Evolutionary conservation across 176 grass and related monocot genomes (phyloP), one percentile per base, ranked within the genome.

Genomic region (Triticum monococcum): DNA sequence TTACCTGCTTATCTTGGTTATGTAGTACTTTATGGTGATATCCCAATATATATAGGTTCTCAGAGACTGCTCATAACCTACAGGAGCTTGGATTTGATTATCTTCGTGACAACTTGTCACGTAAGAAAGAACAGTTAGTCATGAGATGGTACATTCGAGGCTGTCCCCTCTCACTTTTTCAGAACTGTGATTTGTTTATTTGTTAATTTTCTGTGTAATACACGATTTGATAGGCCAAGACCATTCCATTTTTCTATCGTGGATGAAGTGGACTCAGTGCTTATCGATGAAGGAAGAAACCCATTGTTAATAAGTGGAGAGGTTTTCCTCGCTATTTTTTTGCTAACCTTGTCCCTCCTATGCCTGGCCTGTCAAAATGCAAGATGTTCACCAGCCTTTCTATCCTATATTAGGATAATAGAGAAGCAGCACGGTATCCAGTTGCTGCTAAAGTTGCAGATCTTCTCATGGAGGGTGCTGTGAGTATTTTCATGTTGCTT

Each of bases 41-140:
- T 72, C 32, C 67, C 8, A 37, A 79, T 76, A 74, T 84, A 78
- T 81, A 25, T 71, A 84, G 28, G 40, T 79, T 87, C 9, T 81
- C 62, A 89, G 89, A 78, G 64, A 70, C 22, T 85, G 14, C 26
- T 72, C 38, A 65, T 91, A 64, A 75, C 50, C 16, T 89, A 78
- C 80, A 98, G 96, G 96, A 98, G 83, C 92, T 98, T 87, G 96
- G 93, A 74, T 98, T 96, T 89, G 96, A 98, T 87, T 98, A 96
- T 77, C 93, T 98, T 23, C 91, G 96, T 77, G 93, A 96, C 83
- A 98, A 96, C 80, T 84, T 96, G 65, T 92, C 93, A 20, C 78
- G 84, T 54, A 94, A 89, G 33, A 94, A 91, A 85, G 92, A 90
- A 36, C 84, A 96, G 33, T 88, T 98, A 75, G 93, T 98, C 87